These are phyloP conservation scores for Dentiscutata heterogama DNA, from an alignment of 371 early-diverging fungal genomes.

Conservation along the genomic window DNA sequence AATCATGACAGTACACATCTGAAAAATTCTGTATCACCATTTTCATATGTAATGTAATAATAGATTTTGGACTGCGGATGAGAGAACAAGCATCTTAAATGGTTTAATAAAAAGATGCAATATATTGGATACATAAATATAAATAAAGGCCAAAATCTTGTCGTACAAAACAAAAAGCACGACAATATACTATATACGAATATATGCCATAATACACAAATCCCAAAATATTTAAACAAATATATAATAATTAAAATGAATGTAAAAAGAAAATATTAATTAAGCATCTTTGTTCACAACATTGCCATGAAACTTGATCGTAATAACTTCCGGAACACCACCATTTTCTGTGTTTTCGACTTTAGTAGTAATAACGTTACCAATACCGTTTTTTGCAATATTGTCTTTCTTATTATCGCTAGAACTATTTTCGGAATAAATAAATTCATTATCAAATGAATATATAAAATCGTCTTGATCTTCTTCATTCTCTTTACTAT, in stretches of 20 bases:
- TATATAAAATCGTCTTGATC: not conserved
- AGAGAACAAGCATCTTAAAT: no score
- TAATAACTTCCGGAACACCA: conserved; percentile 6
- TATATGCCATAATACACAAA: not conserved
- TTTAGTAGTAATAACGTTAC: not conserved
- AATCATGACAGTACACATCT: no score
- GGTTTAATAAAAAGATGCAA: no score
- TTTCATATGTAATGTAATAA: no score
- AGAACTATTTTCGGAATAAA: not conserved
- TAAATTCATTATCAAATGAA: no score
- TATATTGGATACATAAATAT: no score
- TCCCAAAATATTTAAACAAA: not conserved
- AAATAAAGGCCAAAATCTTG: no score
- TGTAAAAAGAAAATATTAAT: not conserved
- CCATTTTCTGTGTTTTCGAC: conserved; percentile 13
- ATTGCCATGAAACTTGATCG: not conserved
- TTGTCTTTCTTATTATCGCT: not conserved
- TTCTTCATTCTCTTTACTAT: not conserved
- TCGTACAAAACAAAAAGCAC: no score
- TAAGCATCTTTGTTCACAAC: not conserved
- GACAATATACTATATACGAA: no score
- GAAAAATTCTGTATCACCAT: no score
- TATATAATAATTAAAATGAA: conserved; percentile 10
- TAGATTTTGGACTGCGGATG: no score
- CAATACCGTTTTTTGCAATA: not conserved